Percentiles rank a stretch among this genome's conserved stretches.
These are phyloP conservation scores for Nakaseomyces kungkrabaensis DNA, from an alignment of 1,139 yeast genomes.

Conservation along the genomic window DNA sequence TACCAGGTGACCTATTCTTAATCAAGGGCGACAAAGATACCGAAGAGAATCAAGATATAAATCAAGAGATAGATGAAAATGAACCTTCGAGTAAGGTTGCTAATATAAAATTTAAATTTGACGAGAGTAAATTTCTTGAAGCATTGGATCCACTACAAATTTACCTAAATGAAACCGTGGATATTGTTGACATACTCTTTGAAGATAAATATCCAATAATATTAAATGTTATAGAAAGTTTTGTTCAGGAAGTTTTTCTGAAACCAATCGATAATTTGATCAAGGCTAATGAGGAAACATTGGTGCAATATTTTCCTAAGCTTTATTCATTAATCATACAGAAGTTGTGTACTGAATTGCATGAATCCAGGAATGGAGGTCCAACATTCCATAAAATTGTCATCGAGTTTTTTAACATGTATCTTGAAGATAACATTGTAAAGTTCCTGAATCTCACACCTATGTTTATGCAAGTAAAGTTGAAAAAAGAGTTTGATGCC, in stretches of 20 bases:
- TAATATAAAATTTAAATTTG: background rate
- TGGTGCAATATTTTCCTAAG: conserved; percentile 21
- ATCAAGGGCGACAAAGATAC: too few species aligned
- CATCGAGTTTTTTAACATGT: conserved; percentile 28
- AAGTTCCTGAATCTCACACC: conserved; percentile 35
- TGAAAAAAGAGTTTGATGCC: conserved; percentile 26
- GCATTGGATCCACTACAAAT: conserved; percentile 8
- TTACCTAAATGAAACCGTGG: conserved; percentile 26
- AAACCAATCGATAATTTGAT: conserved; percentile 16
- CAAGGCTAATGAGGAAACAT: conserved; percentile 7
- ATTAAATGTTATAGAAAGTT: conserved; percentile 32
- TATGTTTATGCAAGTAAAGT: conserved; percentile 27
- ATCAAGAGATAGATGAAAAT: too few species aligned
- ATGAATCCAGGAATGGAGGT: conserved; percentile 28
- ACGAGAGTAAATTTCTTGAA: conserved; percentile 8
- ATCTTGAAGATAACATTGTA: conserved; percentile 32
- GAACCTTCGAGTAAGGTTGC: too few species aligned
- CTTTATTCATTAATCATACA: conserved; percentile 22
- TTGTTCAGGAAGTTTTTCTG: conserved; percentile 45
- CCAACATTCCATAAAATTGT: conserved; percentile 22
- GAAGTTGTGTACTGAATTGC: conserved; percentile 22
- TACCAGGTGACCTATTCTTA: conserved; percentile 22
- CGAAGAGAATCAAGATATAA: too few species aligned
- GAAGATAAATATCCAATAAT: conserved; percentile 30
- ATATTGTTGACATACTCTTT: conserved; percentile 30